A percentile compares a stretch with the other conserved stretches of the same genome.
Evolutionary conservation across 306 rosid genomes (phyloP).

Genomic region (Cicer arietinum): DNA sequence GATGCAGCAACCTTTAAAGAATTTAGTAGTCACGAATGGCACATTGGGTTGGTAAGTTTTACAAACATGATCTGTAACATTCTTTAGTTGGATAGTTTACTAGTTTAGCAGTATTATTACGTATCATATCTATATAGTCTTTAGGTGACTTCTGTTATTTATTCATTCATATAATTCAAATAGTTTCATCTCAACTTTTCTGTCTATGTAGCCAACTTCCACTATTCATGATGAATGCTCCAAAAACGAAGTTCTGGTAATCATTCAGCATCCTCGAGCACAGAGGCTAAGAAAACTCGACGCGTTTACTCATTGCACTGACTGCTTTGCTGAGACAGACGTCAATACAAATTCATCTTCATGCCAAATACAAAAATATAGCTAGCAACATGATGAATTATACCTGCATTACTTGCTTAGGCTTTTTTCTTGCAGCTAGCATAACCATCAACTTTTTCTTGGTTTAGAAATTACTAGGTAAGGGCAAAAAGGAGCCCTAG

Average conservation of each 20-base stretch:
- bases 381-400: conserved; percentile 39
- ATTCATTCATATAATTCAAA: neutral
- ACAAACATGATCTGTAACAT: conserved; percentile 6
- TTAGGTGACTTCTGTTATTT: too few species aligned
- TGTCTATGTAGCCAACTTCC: conserved; percentile 67
- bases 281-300: conserved; percentile 48
- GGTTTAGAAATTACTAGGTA: conserved; percentile 26
- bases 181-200: neutral
- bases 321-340: conserved; percentile 34
- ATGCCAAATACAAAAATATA: conserved; percentile 38
- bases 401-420: conserved; percentile 29
- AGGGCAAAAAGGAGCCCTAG: neutral
- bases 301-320: conserved; percentile 38
- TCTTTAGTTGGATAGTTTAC: conserved; percentile 4
- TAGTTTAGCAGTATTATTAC: neutral
- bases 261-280: conserved; percentile 80
- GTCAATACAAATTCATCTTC: conserved; percentile 42
- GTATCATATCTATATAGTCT: neutral
- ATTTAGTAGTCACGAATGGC: conserved; percentile 76
- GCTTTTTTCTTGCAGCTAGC: conserved; percentile 41
- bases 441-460: conserved; percentile 28
- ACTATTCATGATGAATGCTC: conserved; percentile 49
- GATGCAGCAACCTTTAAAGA: conserved; percentile 88
- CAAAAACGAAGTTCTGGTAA: conserved; percentile 70
- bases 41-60: conserved; percentile 86